A percentile compares a stretch with the other conserved stretches of the same genome.
Evolutionary conservation across 148 eudicot species (phyloP).

Genomic region (Camellia granthamiana): DNA sequence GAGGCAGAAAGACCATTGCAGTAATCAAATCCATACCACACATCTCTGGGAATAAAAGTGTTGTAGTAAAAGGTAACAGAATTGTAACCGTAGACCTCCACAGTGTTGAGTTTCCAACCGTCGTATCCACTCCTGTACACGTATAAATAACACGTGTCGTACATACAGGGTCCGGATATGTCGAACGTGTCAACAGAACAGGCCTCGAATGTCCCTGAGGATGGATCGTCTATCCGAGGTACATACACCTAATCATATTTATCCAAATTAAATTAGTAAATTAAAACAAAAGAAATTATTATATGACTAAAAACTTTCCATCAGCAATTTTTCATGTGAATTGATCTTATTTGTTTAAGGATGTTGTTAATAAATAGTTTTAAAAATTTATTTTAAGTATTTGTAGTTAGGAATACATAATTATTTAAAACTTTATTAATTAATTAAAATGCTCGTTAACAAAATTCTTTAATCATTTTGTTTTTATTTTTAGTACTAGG

Average conservation of each 20-base stretch:
- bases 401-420: too few relatives aligned
- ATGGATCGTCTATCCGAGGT: slow-evolving; percentile 41
- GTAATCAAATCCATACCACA: slow-evolving; percentile 45
- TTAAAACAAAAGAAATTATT: too few relatives aligned
- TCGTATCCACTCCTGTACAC: slow-evolving; percentile 52
- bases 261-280: not conserved
- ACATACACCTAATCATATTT: slow-evolving; percentile 39
- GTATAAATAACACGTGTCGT: slow-evolving; percentile 42
- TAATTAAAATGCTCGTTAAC: too few relatives aligned
- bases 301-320: too few relatives aligned
- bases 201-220: slow-evolving; percentile 37
- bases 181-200: slow-evolving; percentile 48
- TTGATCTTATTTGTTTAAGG: too few relatives aligned
- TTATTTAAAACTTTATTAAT: too few relatives aligned
- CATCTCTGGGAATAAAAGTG: slow-evolving; percentile 25
- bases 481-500: too few relatives aligned
- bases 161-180: slow-evolving; percentile 45
- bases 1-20: slow-evolving; percentile 27
- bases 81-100: slow-evolving; percentile 31
- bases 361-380: too few relatives aligned
- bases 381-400: too few relatives aligned
- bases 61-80: slow-evolving; percentile 34
- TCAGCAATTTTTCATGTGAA: too few relatives aligned
- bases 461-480: too few relatives aligned
- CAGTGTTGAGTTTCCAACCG: slow-evolving; percentile 41